Conservation (phyloP, 2,329 filamentous ascomycete genomes). For the Herpotrichia juniperi region DNA sequence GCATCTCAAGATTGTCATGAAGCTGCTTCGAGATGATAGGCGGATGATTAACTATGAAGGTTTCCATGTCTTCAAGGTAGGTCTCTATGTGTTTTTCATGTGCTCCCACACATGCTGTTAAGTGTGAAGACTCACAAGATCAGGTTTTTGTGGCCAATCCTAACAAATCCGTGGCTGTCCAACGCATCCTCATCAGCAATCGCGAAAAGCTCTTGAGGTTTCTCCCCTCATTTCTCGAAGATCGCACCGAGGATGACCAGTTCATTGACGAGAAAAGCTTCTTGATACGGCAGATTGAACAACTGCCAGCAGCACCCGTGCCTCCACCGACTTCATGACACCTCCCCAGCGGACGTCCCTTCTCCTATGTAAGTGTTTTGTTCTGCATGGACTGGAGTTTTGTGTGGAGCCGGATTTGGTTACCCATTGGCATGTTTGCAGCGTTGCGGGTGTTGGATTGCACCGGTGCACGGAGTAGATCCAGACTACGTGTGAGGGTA, state of each 20-base stretch:
- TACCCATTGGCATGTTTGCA: constrained; percentile 5
- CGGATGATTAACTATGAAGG: constrained; percentile 99
- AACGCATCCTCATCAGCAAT: constrained; percentile 96
- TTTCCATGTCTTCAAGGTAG: constrained; percentile 95
- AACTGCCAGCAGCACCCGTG: constrained; percentile 42
- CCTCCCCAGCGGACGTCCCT: constrained; percentile 1
- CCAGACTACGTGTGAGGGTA: not conserved
- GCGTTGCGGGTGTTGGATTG: constrained; percentile 7
- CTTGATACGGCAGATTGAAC: constrained; percentile 87
- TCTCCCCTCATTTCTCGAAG: constrained; percentile 88
- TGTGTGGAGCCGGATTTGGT: constrained; percentile 1
- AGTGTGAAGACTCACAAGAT: constrained; percentile 14
- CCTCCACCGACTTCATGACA: constrained; percentile 25
- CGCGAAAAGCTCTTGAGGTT: constrained; percentile 89
- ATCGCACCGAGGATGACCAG: constrained; percentile 95
- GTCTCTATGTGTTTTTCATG: not conserved
- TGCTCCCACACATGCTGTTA: not conserved
- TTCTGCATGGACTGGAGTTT: constrained; percentile 20
- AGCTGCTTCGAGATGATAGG: constrained; percentile 88
- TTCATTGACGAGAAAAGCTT: constrained; percentile 99
- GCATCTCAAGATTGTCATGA: constrained; percentile 98
- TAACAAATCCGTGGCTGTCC: constrained; percentile 95
- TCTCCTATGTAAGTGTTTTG: constrained; percentile 2
- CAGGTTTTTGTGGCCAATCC: constrained; percentile 97
- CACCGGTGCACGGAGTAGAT: constrained; percentile 2